These are phyloP conservation scores for Lipomyces yamanashiensis DNA, from an alignment of 805 yeast genomes.

Conservation along the genomic window DNA sequence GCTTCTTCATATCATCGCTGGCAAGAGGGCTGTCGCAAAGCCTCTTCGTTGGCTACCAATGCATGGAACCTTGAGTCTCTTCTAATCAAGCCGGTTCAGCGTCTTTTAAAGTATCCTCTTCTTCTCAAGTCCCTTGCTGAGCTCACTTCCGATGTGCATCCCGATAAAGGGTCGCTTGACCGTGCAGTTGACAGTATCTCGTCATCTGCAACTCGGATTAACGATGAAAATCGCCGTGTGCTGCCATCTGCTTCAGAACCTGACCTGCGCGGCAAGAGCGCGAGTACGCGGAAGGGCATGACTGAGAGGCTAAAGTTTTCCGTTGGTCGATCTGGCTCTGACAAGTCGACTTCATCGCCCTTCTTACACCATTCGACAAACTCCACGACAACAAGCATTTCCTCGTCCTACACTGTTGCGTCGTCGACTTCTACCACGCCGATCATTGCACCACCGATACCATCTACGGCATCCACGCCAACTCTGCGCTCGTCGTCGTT, in stretches of 20 bases:
- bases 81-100: slow-evolving; percentile 53
- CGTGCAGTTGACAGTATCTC: slow-evolving; percentile 22
- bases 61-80: slow-evolving; percentile 52
- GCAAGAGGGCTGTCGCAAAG: slow-evolving; percentile 44
- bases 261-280: slow-evolving; percentile 15
- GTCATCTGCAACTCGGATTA: slow-evolving; percentile 25
- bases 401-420: background rate
- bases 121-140: slow-evolving; percentile 45
- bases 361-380: background rate
- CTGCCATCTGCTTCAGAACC: slow-evolving; percentile 5
- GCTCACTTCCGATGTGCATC: slow-evolving; percentile 47
- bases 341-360: slow-evolving; percentile 7
- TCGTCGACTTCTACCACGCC: background rate
- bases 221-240: slow-evolving; percentile 1
- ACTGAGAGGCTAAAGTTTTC: slow-evolving; percentile 26
- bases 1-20: slow-evolving; percentile 43
- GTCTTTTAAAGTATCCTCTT: slow-evolving; percentile 51
- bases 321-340: slow-evolving; percentile 16
- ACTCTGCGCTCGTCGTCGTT: background rate
- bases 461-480: background rate
- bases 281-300: slow-evolving; percentile 6
- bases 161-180: slow-evolving; percentile 50
- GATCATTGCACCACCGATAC: background rate
- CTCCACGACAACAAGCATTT: slow-evolving; percentile 2
- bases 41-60: slow-evolving; percentile 42